Evolutionary conservation across 495 filamentous ascomycete species (phyloP).

Genomic region (Podospora fimiseda): DNA sequence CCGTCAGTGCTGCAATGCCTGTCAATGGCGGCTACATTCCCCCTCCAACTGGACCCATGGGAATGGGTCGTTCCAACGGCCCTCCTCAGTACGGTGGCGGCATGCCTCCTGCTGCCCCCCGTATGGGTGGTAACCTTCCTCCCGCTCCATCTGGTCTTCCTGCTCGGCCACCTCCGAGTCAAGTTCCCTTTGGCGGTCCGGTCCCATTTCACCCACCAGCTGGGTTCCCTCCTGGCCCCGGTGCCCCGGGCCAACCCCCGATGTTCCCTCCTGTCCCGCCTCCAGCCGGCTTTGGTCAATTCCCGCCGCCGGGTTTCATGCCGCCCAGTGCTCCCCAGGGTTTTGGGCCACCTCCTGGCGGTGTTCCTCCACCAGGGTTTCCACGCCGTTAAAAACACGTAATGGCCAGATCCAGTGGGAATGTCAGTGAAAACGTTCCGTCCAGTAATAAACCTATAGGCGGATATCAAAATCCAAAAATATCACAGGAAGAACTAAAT

Average conservation of each 20-base stretch:
- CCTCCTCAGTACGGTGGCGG: constrained; percentile 26
- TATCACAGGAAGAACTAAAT: too few relatives aligned
- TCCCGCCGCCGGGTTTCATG: constrained; percentile 17
- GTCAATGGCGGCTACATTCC: background rate
- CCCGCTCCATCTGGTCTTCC: constrained; percentile 72
- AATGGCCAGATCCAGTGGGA: constrained; percentile 10
- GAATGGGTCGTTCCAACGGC: constrained; percentile 25
- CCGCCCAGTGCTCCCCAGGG: constrained; percentile 14
- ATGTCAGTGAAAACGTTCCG: background rate
- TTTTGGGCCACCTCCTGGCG: constrained; percentile 5
- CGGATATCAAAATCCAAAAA: too few relatives aligned
- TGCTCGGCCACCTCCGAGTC: constrained; percentile 70
- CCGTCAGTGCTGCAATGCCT: constrained; percentile 30
- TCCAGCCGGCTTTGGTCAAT: constrained; percentile 26
- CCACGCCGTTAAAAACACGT: background rate
- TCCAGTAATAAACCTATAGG: too few relatives aligned
- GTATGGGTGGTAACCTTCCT: constrained; percentile 29
- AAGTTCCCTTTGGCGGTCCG: constrained; percentile 71
- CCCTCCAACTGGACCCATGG: constrained; percentile 35
- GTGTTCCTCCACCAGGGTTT: constrained; percentile 15
- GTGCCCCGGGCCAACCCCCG: constrained; percentile 8
- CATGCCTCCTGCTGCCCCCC: constrained; percentile 19
- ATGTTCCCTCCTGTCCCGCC: constrained; percentile 21
- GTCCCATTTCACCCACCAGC: constrained; percentile 48
- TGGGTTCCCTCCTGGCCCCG: constrained; percentile 16